These are phyloP conservation scores for Fusarium oligoseptatum DNA, from an alignment of 2,329 filamentous ascomycete species.

Conservation along the genomic window DNA sequence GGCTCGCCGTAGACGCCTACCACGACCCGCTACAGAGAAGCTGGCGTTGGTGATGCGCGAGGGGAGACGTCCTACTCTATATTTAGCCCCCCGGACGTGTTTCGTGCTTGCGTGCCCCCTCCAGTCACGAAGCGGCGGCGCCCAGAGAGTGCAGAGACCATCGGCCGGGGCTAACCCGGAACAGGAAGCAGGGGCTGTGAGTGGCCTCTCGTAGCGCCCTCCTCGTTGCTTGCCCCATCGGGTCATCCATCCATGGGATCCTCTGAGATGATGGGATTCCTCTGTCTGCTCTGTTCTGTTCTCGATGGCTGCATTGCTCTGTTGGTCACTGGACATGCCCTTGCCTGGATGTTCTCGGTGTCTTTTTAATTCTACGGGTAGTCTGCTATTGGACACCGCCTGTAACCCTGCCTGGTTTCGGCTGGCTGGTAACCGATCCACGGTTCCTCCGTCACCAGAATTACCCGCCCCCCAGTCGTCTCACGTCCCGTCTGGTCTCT, in stretches of 20 bases:
- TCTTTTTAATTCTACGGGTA: constrained; percentile 8
- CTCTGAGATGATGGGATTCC: constrained; percentile 21
- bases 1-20: constrained; percentile 49
- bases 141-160: constrained; percentile 17
- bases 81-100: constrained; percentile 50
- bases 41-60: constrained; percentile 19
- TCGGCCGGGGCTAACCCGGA: constrained; percentile 40
- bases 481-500: constrained; percentile 19
- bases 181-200: constrained; percentile 35
- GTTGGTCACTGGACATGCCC: constrained; percentile 7
- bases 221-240: constrained; percentile 27
- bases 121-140: constrained; percentile 37
- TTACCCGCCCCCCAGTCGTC: constrained; percentile 8
- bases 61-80: constrained; percentile 42
- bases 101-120: constrained; percentile 42
- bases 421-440: constrained; percentile 23
- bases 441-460: constrained; percentile 25
- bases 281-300: constrained; percentile 2
- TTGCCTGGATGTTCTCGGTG: constrained; percentile 15
- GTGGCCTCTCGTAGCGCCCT: constrained; percentile 42
- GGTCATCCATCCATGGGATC: not conserved
- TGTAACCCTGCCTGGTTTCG: constrained; percentile 27
- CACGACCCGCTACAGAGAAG: constrained; percentile 17
- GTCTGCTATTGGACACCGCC: constrained; percentile 32
- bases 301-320: constrained; percentile 12